A percentile compares a stretch with the other conserved stretches of the same genome.
Evolutionary conservation across 345 rosid genomes (phyloP).

Genomic region (Hibiscus mutabilis): DNA sequence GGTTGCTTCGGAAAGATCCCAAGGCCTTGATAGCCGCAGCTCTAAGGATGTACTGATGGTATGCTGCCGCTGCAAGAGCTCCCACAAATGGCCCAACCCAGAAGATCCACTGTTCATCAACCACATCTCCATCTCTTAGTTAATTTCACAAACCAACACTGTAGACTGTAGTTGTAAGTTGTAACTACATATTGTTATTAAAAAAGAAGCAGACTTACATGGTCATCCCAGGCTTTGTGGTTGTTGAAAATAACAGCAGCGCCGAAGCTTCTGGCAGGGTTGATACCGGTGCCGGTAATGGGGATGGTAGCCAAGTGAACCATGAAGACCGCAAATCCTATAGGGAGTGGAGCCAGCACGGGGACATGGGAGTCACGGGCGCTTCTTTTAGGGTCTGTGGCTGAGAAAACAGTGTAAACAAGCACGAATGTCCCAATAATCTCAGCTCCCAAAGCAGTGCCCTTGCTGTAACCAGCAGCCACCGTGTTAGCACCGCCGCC

Average conservation of each 20-base stretch:
- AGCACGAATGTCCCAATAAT: conserved; percentile 36
- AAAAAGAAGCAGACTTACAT: background rate
- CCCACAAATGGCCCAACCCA: background rate
- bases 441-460: conserved; percentile 79
- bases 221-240: background rate
- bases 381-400: conserved; percentile 82
- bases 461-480: background rate
- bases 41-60: background rate
- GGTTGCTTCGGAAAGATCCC: background rate
- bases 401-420: conserved; percentile 30
- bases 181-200: no score
- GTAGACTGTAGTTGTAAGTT: no score
- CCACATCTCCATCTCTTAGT: no score
- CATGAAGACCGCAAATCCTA: conserved; percentile 25
- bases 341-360: background rate
- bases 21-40: background rate
- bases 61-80: background rate
- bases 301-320: conserved; percentile 73
- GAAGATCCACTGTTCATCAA: background rate
- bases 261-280: conserved; percentile 34
- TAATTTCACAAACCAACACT: background rate
- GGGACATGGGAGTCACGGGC: conserved; percentile 79
- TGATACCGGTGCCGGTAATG: conserved; percentile 62
- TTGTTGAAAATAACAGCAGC: background rate
- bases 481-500: background rate